These are phyloP conservation scores for Neurospora sublineolata DNA, from an alignment of 495 filamentous ascomycete genomes.

Conservation along the genomic window DNA sequence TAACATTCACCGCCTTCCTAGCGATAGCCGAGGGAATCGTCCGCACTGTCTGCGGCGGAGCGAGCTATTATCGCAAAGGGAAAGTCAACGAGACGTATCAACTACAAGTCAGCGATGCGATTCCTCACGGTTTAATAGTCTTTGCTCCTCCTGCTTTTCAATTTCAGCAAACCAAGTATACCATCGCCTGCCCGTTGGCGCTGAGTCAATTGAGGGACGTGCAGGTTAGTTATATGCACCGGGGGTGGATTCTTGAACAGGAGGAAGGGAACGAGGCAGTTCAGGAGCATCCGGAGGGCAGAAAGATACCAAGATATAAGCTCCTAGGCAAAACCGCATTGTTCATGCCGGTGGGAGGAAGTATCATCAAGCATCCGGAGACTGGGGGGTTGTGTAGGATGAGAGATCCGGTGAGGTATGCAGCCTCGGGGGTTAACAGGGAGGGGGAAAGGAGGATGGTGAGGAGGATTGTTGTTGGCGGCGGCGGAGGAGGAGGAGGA, in stretches of 20 bases:
- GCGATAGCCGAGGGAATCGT: neutral
- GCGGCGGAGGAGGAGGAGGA: conserved; percentile 49
- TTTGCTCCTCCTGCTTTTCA: neutral
- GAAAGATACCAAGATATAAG: neutral
- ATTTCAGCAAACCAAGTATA: neutral
- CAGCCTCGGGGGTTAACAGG: conserved; percentile 28
- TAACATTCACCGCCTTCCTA: neutral
- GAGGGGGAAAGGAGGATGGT: conserved; percentile 36
- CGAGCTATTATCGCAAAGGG: neutral
- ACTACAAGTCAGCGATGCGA: neutral
- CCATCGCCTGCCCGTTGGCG: neutral
- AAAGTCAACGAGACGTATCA: neutral
- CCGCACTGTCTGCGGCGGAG: neutral
- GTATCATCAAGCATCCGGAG: neutral
- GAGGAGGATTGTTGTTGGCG: conserved; percentile 45
- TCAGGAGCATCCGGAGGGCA: neutral
- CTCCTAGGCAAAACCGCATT: neutral
- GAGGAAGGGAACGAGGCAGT: neutral
- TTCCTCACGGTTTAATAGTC: neutral
- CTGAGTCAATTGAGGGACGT: neutral
- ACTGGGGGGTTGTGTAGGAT: neutral
- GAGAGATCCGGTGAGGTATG: neutral
- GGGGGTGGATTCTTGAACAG: neutral
- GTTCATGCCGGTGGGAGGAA: neutral
- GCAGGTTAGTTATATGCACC: neutral